Conservation (phyloP, 306 rosid species). For the Prunus padus region DNA sequence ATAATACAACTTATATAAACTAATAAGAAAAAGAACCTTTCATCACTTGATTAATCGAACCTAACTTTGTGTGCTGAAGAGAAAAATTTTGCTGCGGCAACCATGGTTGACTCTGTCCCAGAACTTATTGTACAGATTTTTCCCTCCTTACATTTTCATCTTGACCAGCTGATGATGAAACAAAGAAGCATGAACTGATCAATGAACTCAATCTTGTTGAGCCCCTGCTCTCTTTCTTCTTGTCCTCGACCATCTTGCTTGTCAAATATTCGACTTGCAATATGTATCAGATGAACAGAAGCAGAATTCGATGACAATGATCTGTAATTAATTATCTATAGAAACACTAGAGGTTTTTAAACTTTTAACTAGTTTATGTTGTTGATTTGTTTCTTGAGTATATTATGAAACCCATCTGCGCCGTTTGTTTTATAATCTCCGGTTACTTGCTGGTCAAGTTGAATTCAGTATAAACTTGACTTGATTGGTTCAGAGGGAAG, state of each 20-base stretch:
- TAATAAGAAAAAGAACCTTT: too few species aligned
- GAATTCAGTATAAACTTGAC: neutral
- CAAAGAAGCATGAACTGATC: constrained; percentile 7
- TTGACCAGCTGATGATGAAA: neutral
- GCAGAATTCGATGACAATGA: too few species aligned
- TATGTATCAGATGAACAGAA: too few species aligned
- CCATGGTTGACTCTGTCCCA: neutral
- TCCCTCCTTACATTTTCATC: constrained; percentile 14
- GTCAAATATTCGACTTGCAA: too few species aligned
- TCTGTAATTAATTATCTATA: too few species aligned
- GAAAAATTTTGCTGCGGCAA: constrained; percentile 15
- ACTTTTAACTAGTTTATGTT: too few species aligned
- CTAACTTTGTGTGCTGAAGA: constrained; percentile 21
- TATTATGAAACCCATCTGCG: neutral
- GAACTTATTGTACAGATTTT: neutral
- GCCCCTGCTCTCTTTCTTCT: neutral
- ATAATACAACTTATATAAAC: too few species aligned
- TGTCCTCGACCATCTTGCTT: constrained; percentile 15
- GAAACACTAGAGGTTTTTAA: too few species aligned
- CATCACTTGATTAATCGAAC: neutral
- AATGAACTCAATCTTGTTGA: neutral
- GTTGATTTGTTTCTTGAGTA: neutral
- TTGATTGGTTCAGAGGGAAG: neutral
- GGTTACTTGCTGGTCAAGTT: constrained; percentile 14
- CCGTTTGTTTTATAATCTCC: neutral